These are phyloP conservation scores for Alternaria atra DNA, from an alignment of 2,329 filamentous ascomycete species.

Conservation along the genomic window DNA sequence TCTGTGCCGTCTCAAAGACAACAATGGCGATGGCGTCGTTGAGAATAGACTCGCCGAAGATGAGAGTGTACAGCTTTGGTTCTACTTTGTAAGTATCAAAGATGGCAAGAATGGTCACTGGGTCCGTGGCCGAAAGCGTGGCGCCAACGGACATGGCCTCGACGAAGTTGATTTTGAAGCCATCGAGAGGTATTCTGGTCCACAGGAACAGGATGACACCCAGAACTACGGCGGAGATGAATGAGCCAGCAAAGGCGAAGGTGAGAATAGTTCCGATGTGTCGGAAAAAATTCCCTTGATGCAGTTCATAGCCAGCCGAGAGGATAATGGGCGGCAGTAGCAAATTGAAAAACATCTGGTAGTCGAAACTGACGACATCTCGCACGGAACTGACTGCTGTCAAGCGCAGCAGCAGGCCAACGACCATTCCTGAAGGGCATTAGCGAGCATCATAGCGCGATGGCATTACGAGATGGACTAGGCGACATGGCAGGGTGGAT, in stretches of 20 bases:
- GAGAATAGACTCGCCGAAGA: conserved; percentile 97
- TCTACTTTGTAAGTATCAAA: conserved; percentile 99
- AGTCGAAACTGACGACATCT: conserved; percentile 93
- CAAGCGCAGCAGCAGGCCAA: conserved; percentile 86
- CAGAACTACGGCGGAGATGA: conserved; percentile 95
- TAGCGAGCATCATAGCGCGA: conserved; percentile 33
- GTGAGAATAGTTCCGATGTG: conserved; percentile 98
- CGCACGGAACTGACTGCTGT: conserved; percentile 84
- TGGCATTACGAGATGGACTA: conserved; percentile 25
- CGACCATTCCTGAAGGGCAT: conserved; percentile 79
- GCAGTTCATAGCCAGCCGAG: conserved; percentile 94
- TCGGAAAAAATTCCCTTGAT: conserved; percentile 98
- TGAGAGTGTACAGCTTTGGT: conserved; percentile 97
- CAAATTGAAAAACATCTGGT: conserved; percentile 99
- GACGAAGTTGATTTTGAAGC: conserved; percentile 86
- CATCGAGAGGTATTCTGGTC: conserved; percentile 85
- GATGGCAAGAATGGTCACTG: conserved; percentile 96
- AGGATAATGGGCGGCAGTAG: conserved; percentile 98
- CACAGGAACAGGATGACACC: conserved; percentile 89
- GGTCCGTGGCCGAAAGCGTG: conserved; percentile 94
- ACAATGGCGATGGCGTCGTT: conserved; percentile 99
- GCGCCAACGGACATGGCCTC: conserved; percentile 97
- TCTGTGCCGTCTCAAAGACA: conserved; percentile 95
- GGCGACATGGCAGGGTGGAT: conserved; percentile 18
- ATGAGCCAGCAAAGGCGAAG: conserved; percentile 96